A percentile compares a stretch with the other conserved stretches of the same genome.
Evolutionary conservation across 768 basidiomycete genomes (phyloP).

Genomic region (Termitomyces sp.): DNA sequence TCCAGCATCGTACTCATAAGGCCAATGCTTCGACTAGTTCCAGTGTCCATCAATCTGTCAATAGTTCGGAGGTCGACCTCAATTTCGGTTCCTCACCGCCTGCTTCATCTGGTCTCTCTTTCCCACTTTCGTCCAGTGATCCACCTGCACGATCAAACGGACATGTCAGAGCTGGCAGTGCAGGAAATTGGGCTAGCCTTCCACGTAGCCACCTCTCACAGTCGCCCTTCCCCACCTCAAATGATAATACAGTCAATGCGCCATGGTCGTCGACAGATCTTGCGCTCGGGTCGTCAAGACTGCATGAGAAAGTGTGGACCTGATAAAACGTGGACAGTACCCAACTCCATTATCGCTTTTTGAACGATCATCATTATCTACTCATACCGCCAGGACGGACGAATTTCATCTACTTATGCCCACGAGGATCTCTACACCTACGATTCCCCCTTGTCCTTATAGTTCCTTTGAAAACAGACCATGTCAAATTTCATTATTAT

Average conservation of each 20-base stretch:
- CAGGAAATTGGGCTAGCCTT: slow-evolving; percentile 72
- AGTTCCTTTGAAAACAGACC: slow-evolving; percentile 13
- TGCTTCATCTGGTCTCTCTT: slow-evolving; percentile 30
- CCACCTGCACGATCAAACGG: slow-evolving; percentile 47
- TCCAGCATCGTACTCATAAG: slow-evolving; percentile 40
- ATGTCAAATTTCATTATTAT: slow-evolving; percentile 22
- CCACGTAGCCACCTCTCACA: slow-evolving; percentile 46
- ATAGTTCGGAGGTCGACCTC: slow-evolving; percentile 61
- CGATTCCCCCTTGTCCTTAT: slow-evolving; percentile 12
- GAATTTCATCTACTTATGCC: slow-evolving; percentile 14
- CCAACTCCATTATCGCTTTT: slow-evolving; percentile 16
- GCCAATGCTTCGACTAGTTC: slow-evolving; percentile 37
- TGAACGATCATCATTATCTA: slow-evolving; percentile 22
- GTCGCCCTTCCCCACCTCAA: slow-evolving; percentile 48
- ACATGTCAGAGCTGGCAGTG: slow-evolving; percentile 74
- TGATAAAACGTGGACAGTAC: slow-evolving; percentile 20
- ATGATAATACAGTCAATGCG: slow-evolving; percentile 49
- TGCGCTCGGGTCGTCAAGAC: slow-evolving; percentile 41
- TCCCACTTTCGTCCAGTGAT: slow-evolving; percentile 37
- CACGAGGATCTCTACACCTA: slow-evolving; percentile 17
- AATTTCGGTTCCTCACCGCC: slow-evolving; percentile 55
- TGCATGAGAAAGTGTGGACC: slow-evolving; percentile 59
- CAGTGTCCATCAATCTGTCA: slow-evolving; percentile 69
- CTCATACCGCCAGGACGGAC: slow-evolving; percentile 40
- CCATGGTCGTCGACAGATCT: slow-evolving; percentile 58